These are phyloP conservation scores for Stemphylium vesicarium DNA, from an alignment of 2,329 filamentous ascomycete genomes.

Conservation along the genomic window DNA sequence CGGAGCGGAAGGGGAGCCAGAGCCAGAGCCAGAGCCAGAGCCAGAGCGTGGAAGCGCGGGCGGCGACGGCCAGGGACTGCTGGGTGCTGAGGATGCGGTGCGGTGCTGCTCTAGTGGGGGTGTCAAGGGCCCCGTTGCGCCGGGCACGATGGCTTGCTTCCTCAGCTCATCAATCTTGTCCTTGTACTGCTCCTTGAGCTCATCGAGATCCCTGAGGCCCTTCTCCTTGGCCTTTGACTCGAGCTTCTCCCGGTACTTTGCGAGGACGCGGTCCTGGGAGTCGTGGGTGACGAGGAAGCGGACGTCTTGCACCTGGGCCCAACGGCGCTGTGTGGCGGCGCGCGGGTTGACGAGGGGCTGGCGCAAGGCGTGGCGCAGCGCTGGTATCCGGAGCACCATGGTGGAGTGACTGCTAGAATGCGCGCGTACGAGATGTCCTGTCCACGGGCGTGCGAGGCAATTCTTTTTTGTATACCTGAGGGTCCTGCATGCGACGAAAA, in stretches of 20 bases:
- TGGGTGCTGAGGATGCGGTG: conserved; percentile 12
- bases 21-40: conserved; percentile 21
- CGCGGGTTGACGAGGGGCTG: conserved; percentile 40
- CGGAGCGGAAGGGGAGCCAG: conserved; percentile 37
- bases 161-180: conserved; percentile 79
- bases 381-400: conserved; percentile 35
- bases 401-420: neutral
- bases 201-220: conserved; percentile 72
- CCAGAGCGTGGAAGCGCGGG: conserved; percentile 29
- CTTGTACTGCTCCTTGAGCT: conserved; percentile 81
- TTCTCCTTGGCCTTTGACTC: conserved; percentile 78
- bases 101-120: conserved; percentile 6
- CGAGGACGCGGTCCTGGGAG: conserved; percentile 69
- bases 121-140: conserved; percentile 55
- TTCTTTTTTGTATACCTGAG: neutral
- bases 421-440: too few species aligned
- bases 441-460: neutral
- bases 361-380: conserved; percentile 40
- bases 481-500: neutral
- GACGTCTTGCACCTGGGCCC: conserved; percentile 91
- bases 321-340: conserved; percentile 69
- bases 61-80: conserved; percentile 35
- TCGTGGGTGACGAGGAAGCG: conserved; percentile 85
- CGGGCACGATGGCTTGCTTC: conserved; percentile 66
- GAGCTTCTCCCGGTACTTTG: conserved; percentile 89